These are phyloP conservation scores for Tuber calosporum DNA, from an alignment of 495 filamentous ascomycete genomes.

Conservation along the genomic window DNA sequence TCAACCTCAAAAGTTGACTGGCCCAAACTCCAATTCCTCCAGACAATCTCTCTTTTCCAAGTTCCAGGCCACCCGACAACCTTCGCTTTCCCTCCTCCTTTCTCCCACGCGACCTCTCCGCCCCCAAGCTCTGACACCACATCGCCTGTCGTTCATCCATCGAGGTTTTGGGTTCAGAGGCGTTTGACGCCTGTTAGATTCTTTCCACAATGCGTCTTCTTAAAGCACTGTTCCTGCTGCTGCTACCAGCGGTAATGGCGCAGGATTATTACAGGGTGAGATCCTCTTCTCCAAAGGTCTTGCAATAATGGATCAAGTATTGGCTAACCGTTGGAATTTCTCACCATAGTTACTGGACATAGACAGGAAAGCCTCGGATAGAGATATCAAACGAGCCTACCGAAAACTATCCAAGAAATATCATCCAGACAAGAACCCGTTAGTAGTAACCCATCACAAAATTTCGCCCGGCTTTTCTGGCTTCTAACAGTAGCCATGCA, in stretches of 20 bases:
- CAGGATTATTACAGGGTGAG: slow-evolving; percentile 87
- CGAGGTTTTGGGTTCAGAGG: background rate
- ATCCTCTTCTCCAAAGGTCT: background rate
- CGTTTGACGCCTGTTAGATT: slow-evolving; percentile 13
- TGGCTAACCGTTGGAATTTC: slow-evolving; percentile 18
- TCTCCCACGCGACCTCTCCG: background rate
- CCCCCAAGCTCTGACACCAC: background rate
- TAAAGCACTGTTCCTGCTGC: slow-evolving; percentile 42
- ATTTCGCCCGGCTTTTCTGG: slow-evolving; percentile 4
- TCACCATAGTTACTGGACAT: slow-evolving; percentile 63
- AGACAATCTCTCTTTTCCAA: background rate
- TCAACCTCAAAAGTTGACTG: slow-evolving; percentile 3
- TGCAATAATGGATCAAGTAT: background rate
- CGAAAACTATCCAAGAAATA: slow-evolving; percentile 87
- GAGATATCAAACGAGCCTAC: slow-evolving; percentile 95
- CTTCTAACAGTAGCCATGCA: slow-evolving; percentile 35
- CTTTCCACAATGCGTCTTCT: slow-evolving; percentile 41
- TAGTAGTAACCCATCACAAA: slow-evolving; percentile 47
- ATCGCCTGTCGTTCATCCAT: background rate
- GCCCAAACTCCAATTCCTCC: slow-evolving; percentile 7
- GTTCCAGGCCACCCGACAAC: background rate
- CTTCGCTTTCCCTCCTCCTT: background rate
- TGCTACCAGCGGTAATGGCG: slow-evolving; percentile 52
- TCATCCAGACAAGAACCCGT: slow-evolving; percentile 99
- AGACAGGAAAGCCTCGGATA: slow-evolving; percentile 71